These are phyloP conservation scores for Flammula alnicola DNA, from an alignment of 1,284 basidiomycete species.

Conservation along the genomic window DNA sequence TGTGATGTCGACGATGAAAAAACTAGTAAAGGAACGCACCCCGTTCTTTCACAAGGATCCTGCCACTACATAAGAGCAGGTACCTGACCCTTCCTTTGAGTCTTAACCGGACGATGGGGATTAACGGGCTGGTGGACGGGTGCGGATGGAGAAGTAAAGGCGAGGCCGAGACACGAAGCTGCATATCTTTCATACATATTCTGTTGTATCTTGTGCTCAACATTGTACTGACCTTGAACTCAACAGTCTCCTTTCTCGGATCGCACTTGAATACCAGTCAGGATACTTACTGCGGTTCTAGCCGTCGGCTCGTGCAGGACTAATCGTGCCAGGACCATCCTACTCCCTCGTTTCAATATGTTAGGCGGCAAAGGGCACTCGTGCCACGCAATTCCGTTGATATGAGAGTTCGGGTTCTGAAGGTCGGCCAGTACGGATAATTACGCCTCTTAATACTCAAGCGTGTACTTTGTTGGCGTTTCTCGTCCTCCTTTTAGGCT, in stretches of 20 bases:
- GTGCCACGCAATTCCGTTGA: no score
- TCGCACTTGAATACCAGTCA: no score
- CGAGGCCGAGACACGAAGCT: constrained; percentile 73
- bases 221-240: not conserved
- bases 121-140: constrained; percentile 41
- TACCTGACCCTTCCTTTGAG: constrained; percentile 21
- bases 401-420: no score
- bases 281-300: no score
- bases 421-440: no score
- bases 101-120: constrained; percentile 5
- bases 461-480: no score
- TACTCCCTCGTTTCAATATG: no score
- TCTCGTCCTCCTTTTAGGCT: no score
- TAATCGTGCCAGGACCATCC: no score
- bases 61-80: constrained; percentile 29
- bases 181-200: constrained; percentile 1
- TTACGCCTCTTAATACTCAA: no score
- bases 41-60: constrained; percentile 41
- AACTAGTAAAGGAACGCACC: constrained; percentile 87
- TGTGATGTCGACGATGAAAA: constrained; percentile 68
- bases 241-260: not conserved
- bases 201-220: not conserved
- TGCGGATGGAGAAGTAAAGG: constrained; percentile 80
- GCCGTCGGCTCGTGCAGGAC: no score
- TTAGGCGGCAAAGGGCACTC: no score